These are phyloP conservation scores for Sisymbrium altissimum DNA, from an alignment of 345 rosid genomes.

Conservation along the genomic window DNA sequence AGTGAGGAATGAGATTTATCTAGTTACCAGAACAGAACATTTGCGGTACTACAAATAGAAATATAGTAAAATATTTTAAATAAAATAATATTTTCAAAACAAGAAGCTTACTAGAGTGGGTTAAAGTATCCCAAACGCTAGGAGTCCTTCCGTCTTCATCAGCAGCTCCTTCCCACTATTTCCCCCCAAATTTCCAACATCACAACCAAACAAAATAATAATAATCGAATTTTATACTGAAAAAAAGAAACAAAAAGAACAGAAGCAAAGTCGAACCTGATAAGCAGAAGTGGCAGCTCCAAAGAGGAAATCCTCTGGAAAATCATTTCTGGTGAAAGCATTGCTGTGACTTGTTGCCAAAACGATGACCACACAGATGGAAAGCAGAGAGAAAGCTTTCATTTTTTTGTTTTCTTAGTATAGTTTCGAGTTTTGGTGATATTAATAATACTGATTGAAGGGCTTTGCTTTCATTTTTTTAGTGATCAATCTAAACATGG, in stretches of 20 bases:
- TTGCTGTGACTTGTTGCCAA: constrained; percentile 13
- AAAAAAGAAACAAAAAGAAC: neutral
- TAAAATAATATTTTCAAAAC: too few species aligned
- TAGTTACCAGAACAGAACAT: too few species aligned
- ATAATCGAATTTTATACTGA: too few species aligned
- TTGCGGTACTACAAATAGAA: too few species aligned
- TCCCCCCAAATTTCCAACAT: neutral
- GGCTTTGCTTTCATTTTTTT: too few species aligned
- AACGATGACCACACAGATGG: neutral
- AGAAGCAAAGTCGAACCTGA: constrained; percentile 38
- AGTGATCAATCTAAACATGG: too few species aligned
- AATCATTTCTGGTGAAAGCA: constrained; percentile 45
- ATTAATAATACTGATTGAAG: too few species aligned
- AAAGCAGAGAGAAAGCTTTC: neutral
- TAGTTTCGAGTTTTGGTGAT: too few species aligned
- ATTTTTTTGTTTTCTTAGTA: neutral
- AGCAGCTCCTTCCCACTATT: constrained; percentile 50
- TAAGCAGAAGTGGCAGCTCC: constrained; percentile 62
- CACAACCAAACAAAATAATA: neutral
- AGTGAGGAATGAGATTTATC: too few species aligned
- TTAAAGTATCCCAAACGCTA: constrained; percentile 58
- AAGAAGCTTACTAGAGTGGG: constrained; percentile 36
- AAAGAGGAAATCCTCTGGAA: constrained; percentile 55
- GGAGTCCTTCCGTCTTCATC: constrained; percentile 54
- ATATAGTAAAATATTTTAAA: too few species aligned